Percentiles rank a stretch among this genome's conserved stretches.
phyloP scores from a whole-genome alignment of 768 basidiomycete species.

The Tulasnella sp. region DNA sequence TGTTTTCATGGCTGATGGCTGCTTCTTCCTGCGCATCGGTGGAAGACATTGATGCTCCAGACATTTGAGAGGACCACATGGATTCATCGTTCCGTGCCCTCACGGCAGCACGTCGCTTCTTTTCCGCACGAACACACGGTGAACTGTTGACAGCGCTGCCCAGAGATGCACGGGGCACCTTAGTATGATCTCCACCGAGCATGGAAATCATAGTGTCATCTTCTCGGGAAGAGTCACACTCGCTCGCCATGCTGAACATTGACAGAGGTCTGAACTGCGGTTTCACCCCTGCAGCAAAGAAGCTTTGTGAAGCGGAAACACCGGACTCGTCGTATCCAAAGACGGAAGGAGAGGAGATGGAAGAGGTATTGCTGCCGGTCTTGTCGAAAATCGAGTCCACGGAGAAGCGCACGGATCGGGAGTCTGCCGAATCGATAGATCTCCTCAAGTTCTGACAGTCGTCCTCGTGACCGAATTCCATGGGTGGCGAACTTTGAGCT shows the following conservation, averaged over 20 bases:
- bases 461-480: conserved; percentile 10
- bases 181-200: conserved; percentile 73
- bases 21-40: background rate
- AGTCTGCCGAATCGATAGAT: conserved; percentile 41
- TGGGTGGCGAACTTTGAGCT: conserved; percentile 41
- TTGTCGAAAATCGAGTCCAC: conserved; percentile 67
- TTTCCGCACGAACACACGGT: conserved; percentile 63
- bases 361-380: conserved; percentile 51
- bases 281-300: conserved; percentile 42
- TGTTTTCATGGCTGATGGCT: background rate
- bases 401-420: conserved; percentile 39
- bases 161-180: conserved; percentile 54
- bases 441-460: conserved; percentile 38
- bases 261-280: conserved; percentile 63
- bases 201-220: conserved; percentile 84
- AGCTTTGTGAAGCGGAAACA: conserved; percentile 39
- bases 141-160: conserved; percentile 65
- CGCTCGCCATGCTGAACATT: conserved; percentile 50
- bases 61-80: conserved; percentile 40
- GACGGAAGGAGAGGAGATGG: conserved; percentile 54
- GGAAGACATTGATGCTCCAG: background rate
- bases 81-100: conserved; percentile 46
- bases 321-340: conserved; percentile 51
- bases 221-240: conserved; percentile 53
- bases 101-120: conserved; percentile 34